Conservation (phyloP, 176 grass and related monocot species). For the Bothriochloa decipiens region DNA sequence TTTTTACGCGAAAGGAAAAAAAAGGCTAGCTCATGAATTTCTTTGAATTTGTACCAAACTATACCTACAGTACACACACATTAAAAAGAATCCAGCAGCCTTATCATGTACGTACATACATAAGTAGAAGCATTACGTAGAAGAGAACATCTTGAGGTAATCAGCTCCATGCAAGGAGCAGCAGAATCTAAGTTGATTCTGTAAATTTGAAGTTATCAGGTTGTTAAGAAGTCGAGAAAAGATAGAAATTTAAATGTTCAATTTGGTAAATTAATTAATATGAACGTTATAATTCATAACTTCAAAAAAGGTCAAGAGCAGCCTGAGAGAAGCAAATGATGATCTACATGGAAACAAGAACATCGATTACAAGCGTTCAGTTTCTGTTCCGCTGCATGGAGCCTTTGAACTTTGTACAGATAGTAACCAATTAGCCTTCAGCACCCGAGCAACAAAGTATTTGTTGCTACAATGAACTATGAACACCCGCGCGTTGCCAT, state of each 20-base stretch:
- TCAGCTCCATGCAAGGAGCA: background rate
- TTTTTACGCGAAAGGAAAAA: background rate
- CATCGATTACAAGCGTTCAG: background rate
- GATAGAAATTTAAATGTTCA: background rate
- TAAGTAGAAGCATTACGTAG: too few species aligned
- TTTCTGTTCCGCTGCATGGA: constrained; percentile 1
- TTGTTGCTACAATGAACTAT: constrained; percentile 17
- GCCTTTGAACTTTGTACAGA: background rate
- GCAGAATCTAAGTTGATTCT: background rate
- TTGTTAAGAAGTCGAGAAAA: background rate
- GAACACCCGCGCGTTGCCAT: too few species aligned
- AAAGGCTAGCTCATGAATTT: background rate
- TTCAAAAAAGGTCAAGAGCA: background rate
- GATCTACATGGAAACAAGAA: constrained; percentile 8
- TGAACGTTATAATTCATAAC: background rate
- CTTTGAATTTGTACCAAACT: background rate
- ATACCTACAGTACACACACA: background rate
- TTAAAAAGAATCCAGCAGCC: background rate
- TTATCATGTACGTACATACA: too few species aligned
- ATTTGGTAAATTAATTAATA: background rate
- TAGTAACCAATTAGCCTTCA: background rate
- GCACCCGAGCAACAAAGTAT: background rate
- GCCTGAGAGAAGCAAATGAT: background rate
- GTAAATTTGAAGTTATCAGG: background rate
- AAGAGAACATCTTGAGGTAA: background rate